Percentiles rank a stretch among this genome's conserved stretches.
Evolutionary conservation across 371 early-diverging fungal species (phyloP).

Genomic region (Enteropsectra breve): DNA sequence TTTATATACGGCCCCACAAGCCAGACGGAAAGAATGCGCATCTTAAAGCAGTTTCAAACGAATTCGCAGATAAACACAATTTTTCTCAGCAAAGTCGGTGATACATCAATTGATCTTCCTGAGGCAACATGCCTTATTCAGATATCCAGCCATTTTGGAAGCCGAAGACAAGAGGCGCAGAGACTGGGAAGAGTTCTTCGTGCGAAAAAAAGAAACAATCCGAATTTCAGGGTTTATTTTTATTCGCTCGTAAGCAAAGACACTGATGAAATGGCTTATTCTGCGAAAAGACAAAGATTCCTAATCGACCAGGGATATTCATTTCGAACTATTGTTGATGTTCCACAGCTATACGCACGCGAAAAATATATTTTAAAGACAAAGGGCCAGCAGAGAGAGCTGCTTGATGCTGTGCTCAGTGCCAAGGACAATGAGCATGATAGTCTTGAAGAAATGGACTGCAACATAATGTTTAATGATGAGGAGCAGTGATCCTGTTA

Average conservation of each 20-base stretch:
- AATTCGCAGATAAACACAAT: conserved; percentile 84
- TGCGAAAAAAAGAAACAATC: conserved; percentile 84
- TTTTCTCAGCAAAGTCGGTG: conserved; percentile 95
- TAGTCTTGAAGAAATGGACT: conserved; percentile 56
- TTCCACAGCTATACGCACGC: conserved; percentile 69
- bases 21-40: conserved; percentile 82
- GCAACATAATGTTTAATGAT: no score
- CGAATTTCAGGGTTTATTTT: conserved; percentile 88
- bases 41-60: conserved; percentile 82
- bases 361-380: conserved; percentile 68
- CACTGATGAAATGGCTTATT: conserved; percentile 96
- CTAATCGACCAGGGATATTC: conserved; percentile 98
- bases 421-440: conserved; percentile 62
- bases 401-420: conserved; percentile 73
- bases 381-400: conserved; percentile 70
- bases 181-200: conserved; percentile 82
- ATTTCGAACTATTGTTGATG: conserved; percentile 77
- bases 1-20: conserved; percentile 90
- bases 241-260: conserved; percentile 90
- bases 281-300: conserved; percentile 92
- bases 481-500: no score
- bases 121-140: conserved; percentile 96
- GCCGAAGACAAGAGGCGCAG: conserved; percentile 97
- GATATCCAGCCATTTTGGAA: conserved; percentile 94
- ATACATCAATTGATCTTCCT: conserved; percentile 96